Base-by-base conservation (phyloP, 805 yeast genomes). In the Nakazawaea populi region DNA sequence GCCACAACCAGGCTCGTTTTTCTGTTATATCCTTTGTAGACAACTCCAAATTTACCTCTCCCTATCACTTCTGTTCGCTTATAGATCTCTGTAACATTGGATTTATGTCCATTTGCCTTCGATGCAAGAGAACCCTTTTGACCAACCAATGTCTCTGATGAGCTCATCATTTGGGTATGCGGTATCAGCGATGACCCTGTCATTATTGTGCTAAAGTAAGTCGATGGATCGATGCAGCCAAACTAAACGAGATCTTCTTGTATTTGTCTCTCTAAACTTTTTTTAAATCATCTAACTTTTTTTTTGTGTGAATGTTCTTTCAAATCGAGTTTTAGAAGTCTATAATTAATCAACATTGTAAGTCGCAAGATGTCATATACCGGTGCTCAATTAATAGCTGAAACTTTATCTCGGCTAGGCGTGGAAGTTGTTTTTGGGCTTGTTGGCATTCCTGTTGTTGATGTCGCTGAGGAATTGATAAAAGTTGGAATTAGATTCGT, bases 1-100 rank as follows among this genome's bases (percentile, higher is more conserved):
- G 99, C 99, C 52, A 88, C 92, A 1, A 89, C 80, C 56, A 84
- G 85, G 56, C 82, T 83, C 6, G 95, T 85, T 51, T 79, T 78
- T 39, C 78, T 68, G 60, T 85, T 79, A 48, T 77, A 71, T 24
- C 96, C 99, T 65, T 90, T 91, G 67, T 92, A 94, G 4, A 94
- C 99, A 29, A 91, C 85, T 44, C 99, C 99, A 67, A 94, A 94
- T 71, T 90, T 94, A 27, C 99, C 99, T 52, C 95, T 78, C 7
- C 99, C 99, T 11, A 95, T 86, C 35, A 90, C 84, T 68, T 94
- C 97, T 11, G 92, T 85, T 44, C 96, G 77, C 60, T 85, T 83
- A 69, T 84, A 90, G 49, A 78, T 57, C 9, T 57, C 62, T 1
- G 61, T n/a, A 34, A 43, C 50, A 31, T 40, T 36, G 2, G 42